Evolutionary conservation across 345 rosid species (phyloP), one percentile per base, ranked within the genome.

Genomic region (Eucalyptus cloeziana): DNA sequence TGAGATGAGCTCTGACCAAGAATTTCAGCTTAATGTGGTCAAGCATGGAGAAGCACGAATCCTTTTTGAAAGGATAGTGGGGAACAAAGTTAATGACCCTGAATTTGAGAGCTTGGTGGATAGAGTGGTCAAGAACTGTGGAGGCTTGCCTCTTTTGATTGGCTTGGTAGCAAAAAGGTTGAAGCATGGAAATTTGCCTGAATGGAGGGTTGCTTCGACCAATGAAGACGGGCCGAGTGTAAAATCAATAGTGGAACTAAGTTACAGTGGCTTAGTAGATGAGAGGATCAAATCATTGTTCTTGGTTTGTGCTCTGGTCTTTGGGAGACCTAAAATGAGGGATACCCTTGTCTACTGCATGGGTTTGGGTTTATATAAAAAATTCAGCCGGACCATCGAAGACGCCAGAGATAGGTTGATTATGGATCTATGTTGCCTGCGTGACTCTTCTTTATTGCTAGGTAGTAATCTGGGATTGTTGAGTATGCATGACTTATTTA

Each of bases 391-490:
- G 3, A 52, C 21, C 56, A 52, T 52, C 2, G 24, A 16, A 6
- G 0, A 17, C 0, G 56, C 22, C 7, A 52, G 56, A 52, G 9
- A 52, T 52, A 52, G 56, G 24, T 52, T 52, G 24, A 52, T 7
- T 7, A 1, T 19, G 10, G 58, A 19, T 6, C 4, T 1, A 19
- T 4, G 0, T 7, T 0, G 1, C 24, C 1, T 52, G 4, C 58
- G 0, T 0, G 58, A 52, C 24, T 17, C 9, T 52, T 52, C 58
- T 52, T 52, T 52, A 25, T 52, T 52, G 1, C 24, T 17, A 19
- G 58, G 1, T 0, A 7, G 10, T 52, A 10, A 7, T 17, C 0
- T 0, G 10, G 56, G 3, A 0, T 0, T 0, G 4, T 8, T 3
- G 10, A 54, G 58, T 1, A 52, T 52, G 24, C 58, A 52, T 19